phyloP scores from a whole-genome alignment of 75 land plant genomes.

The Pinus tabuliformis region DNA sequence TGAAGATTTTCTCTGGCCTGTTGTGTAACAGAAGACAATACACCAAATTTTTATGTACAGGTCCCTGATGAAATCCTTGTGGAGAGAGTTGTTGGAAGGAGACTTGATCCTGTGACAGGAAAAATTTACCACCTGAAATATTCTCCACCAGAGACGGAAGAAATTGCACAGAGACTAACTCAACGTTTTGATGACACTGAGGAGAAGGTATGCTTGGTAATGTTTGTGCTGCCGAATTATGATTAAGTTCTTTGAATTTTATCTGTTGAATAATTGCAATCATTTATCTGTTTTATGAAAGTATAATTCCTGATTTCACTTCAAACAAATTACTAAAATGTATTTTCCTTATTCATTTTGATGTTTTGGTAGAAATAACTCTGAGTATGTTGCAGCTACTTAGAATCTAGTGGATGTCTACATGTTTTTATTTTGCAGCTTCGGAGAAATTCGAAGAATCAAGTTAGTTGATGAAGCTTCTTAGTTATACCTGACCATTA shows the following conservation, averaged over 20 bases:
- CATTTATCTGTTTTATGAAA: background rate
- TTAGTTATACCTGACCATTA: background rate
- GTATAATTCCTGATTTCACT: background rate
- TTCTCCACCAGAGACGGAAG: slow-evolving; percentile 91
- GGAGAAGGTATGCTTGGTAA: slow-evolving; percentile 58
- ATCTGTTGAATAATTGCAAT: background rate
- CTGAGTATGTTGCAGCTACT: background rate
- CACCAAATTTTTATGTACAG: slow-evolving; percentile 27
- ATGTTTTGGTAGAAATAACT: background rate
- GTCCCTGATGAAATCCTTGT: slow-evolving; percentile 87
- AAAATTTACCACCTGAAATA: slow-evolving; percentile 93
- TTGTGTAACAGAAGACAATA: background rate
- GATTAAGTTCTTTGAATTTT: background rate
- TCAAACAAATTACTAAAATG: background rate
- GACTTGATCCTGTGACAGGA: slow-evolving; percentile 97
- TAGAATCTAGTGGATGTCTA: background rate
- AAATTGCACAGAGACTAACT: slow-evolving; percentile 87
- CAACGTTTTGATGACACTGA: slow-evolving; percentile 98
- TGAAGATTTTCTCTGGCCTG: background rate
- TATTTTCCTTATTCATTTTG: background rate
- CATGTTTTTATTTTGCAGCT: background rate
- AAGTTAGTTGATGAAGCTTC: background rate
- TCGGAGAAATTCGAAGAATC: background rate
- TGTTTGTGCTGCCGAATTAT: background rate
- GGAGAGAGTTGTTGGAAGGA: slow-evolving; percentile 90